These are phyloP conservation scores for Fusarium falciforme DNA, from an alignment of 2,329 filamentous ascomycete species.

Conservation along the genomic window DNA sequence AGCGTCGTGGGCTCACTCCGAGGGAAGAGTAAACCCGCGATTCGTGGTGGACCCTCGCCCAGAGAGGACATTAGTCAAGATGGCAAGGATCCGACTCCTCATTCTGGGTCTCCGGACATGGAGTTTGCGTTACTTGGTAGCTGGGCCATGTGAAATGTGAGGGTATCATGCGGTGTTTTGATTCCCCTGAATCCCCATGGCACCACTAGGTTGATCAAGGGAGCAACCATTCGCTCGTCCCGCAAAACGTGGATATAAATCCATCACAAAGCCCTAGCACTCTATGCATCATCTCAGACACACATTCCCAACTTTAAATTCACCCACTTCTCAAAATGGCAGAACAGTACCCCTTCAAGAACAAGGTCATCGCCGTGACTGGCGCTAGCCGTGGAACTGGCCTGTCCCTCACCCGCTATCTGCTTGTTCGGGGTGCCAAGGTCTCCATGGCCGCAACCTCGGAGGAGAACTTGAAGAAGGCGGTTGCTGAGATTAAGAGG, in stretches of 20 bases:
- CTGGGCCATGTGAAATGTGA: neutral
- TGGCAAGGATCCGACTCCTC: slow-evolving; percentile 4
- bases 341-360: slow-evolving; percentile 38
- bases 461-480: slow-evolving; percentile 42
- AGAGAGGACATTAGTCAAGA: neutral
- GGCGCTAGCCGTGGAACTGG: slow-evolving; percentile 70
- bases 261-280: neutral
- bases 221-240: neutral
- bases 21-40: slow-evolving; percentile 19
- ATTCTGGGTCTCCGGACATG: neutral
- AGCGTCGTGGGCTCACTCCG: neutral
- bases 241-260: slow-evolving; percentile 17
- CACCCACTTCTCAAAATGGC: slow-evolving; percentile 28
- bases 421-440: slow-evolving; percentile 56
- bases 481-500: slow-evolving; percentile 36
- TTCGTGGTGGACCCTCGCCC: neutral
- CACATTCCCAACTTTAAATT: neutral
- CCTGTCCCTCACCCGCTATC: slow-evolving; percentile 60
- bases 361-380: slow-evolving; percentile 73
- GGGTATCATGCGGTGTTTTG: neutral
- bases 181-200: neutral
- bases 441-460: slow-evolving; percentile 47
- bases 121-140: neutral
- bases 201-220: neutral
- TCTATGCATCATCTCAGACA: neutral